Evolutionary conservation across 306 rosid genomes (phyloP).

Genomic region (Mimosa pudica): DNA sequence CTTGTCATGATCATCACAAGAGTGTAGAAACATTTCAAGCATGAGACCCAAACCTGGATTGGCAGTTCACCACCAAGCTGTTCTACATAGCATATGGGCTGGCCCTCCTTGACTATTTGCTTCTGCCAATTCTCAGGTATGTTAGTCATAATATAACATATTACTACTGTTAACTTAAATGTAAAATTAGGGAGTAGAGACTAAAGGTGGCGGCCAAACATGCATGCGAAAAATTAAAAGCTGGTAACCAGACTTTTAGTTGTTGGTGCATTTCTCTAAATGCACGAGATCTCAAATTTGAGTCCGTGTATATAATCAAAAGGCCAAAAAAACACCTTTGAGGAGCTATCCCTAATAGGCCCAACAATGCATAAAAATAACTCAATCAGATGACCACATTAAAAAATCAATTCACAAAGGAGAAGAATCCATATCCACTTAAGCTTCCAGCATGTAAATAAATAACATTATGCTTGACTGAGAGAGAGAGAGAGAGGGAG

Average conservation of each 20-base stretch:
- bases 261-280: neutral
- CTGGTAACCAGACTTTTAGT: neutral
- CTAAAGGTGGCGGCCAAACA: too few relatives aligned
- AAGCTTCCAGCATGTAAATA: neutral
- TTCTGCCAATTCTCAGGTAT: slow-evolving; percentile 51
- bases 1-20: neutral
- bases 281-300: too few relatives aligned
- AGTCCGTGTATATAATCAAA: too few relatives aligned
- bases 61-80: slow-evolving; percentile 88
- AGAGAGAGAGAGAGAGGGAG: too few relatives aligned
- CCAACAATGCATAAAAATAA: too few relatives aligned
- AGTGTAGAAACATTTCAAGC: slow-evolving; percentile 11
- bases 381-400: too few relatives aligned
- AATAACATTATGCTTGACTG: slow-evolving; percentile 6
- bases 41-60: slow-evolving; percentile 61
- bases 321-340: too few relatives aligned
- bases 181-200: neutral
- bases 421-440: slow-evolving; percentile 3
- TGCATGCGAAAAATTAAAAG: neutral
- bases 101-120: slow-evolving; percentile 79
- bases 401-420: neutral
- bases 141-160: slow-evolving; percentile 4
- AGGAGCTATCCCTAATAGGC: too few relatives aligned
- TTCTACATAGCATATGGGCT: slow-evolving; percentile 80
- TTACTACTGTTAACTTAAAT: neutral